These are phyloP conservation scores for Rhinocladiella similis DNA, from an alignment of 2,329 filamentous ascomycete species.

Conservation along the genomic window DNA sequence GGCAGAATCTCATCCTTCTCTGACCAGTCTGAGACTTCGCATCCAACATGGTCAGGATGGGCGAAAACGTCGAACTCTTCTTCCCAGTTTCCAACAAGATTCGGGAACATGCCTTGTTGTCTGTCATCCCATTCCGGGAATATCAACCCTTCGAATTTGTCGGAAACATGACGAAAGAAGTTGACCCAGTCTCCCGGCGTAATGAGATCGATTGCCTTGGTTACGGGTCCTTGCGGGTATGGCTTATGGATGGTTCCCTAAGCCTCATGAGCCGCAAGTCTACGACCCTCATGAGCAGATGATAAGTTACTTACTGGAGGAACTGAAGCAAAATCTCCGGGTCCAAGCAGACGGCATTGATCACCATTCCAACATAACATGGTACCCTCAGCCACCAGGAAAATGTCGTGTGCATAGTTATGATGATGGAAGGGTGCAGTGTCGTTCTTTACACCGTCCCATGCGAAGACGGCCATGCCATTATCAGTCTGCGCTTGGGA, in stretches of 20 bases:
- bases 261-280: not conserved
- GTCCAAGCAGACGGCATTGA: conserved; percentile 52
- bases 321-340: conserved; percentile 59
- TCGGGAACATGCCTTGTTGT: conserved; percentile 21
- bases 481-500: conserved; percentile 54
- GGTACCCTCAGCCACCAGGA: conserved; percentile 57
- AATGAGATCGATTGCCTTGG: conserved; percentile 55
- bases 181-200: conserved; percentile 61
- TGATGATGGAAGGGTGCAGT: conserved; percentile 59
- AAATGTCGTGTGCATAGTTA: conserved; percentile 58
- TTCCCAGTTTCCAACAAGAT: conserved; percentile 56
- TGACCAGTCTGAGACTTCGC: conserved; percentile 46
- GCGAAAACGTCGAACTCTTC: conserved; percentile 59
- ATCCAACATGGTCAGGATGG: conserved; percentile 48
- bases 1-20: conserved; percentile 43
- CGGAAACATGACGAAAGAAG: conserved; percentile 59
- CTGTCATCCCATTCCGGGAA: conserved; percentile 54
- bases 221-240: conserved; percentile 54
- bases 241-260: conserved; percentile 57
- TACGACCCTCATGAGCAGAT: not conserved
- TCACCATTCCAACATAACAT: conserved; percentile 60
- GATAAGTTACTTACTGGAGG: conserved; percentile 48
- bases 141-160: conserved; percentile 52
- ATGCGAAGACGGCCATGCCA: conserved; percentile 52
- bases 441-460: conserved; percentile 48